phyloP scores from a whole-genome alignment of 2,329 filamentous ascomycete genomes.

The Colletotrichum salicis region DNA sequence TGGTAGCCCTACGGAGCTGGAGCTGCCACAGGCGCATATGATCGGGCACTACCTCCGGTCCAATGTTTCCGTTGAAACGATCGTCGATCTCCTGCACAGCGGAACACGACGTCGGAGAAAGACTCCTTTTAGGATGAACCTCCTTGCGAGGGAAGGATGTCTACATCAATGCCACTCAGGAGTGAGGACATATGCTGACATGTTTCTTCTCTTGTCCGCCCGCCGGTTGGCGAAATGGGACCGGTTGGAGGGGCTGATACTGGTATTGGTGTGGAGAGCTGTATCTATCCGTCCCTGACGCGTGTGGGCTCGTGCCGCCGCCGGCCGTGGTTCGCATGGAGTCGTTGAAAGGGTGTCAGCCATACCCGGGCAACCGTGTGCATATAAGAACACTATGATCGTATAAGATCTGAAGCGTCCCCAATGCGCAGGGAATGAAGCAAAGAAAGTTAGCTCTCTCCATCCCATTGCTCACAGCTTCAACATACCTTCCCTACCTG shows the following conservation, averaged over 20 bases:
- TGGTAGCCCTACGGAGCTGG: constrained; percentile 4
- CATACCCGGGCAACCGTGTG: background rate
- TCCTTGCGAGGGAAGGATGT: background rate
- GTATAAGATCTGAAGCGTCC: constrained; percentile 20
- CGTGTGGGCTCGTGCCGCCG: constrained; percentile 2
- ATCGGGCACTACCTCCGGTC: background rate
- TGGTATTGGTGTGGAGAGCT: constrained; percentile 17
- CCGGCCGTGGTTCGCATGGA: constrained; percentile 11
- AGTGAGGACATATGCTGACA: background rate
- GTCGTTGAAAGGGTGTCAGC: constrained; percentile 11
- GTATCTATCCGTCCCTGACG: constrained; percentile 7
- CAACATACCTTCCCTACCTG: background rate
- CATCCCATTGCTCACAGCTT: background rate
- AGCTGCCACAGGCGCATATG: constrained; percentile 10
- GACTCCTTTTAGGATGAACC: background rate
- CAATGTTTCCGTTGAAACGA: background rate
- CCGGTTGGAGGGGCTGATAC: background rate
- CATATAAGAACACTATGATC: background rate
- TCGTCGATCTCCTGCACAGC: constrained; percentile 10
- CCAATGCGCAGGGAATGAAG: background rate
- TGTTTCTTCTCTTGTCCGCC: background rate
- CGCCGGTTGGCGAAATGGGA: background rate
- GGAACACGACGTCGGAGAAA: background rate
- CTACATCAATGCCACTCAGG: background rate
- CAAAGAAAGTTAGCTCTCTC: background rate